Evolutionary conservation across 192 early-diverging fungal species (phyloP).

Genomic region (Coemansia sp.): DNA sequence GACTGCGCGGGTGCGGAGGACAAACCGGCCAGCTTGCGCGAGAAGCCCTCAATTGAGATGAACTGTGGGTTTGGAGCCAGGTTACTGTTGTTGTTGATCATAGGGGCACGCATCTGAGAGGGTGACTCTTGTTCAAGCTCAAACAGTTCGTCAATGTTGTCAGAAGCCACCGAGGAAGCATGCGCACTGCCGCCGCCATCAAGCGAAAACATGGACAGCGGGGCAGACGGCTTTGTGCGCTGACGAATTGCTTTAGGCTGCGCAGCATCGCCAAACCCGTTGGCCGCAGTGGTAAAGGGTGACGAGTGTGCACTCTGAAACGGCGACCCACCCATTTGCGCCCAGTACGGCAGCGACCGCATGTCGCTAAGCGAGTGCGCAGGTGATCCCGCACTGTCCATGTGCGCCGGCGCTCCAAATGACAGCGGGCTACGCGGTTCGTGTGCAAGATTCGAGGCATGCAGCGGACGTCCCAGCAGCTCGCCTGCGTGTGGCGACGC

Average conservation of each 20-base stretch:
- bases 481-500: conserved; percentile 34
- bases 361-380: conserved; percentile 34
- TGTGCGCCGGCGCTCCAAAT: conserved; percentile 9
- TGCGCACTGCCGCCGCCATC: conserved; percentile 20
- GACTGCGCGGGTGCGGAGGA: conserved; percentile 1
- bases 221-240: conserved; percentile 6
- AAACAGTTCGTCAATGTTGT: conserved; percentile 47
- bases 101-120: conserved; percentile 1
- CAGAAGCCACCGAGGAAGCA: conserved; percentile 42
- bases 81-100: conserved; percentile 6
- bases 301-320: conserved; percentile 12
- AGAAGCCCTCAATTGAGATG: conserved; percentile 43
- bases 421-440: conserved; percentile 39
- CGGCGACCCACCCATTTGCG: neutral
- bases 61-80: conserved; percentile 37
- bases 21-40: conserved; percentile 36
- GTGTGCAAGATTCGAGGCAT: conserved; percentile 31
- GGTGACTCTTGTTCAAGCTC: conserved; percentile 47
- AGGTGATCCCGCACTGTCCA: neutral
- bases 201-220: conserved; percentile 11
- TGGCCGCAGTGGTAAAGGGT: conserved; percentile 21
- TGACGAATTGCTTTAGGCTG: conserved; percentile 38
- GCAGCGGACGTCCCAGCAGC: conserved; percentile 41
- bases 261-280: conserved; percentile 13
- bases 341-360: conserved; percentile 16